Evolutionary conservation across 1,139 yeast genomes (phyloP).

Genomic region (Debaryomyces nepalensis): DNA sequence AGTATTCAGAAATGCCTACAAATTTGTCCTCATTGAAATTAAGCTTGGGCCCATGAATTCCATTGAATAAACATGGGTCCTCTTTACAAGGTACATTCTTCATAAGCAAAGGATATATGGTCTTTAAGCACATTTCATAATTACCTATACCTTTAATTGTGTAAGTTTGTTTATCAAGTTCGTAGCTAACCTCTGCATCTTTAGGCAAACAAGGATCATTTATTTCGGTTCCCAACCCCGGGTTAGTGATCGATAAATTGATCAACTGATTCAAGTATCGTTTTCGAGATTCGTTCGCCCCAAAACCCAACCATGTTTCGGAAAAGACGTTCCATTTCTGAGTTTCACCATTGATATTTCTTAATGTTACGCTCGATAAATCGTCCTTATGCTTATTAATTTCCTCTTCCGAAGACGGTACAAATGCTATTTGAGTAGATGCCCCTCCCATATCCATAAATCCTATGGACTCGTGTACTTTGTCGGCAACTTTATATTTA

Average conservation of each 20-base stretch:
- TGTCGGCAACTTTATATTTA: conserved; percentile 39
- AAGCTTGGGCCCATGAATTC: conserved; percentile 76
- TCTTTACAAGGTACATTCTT: conserved; percentile 76
- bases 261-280: conserved; percentile 62
- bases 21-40: conserved; percentile 73
- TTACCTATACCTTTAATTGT: conserved; percentile 67
- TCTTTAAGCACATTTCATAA: conserved; percentile 66
- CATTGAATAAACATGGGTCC: conserved; percentile 77
- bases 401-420: conserved; percentile 60
- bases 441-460: conserved; percentile 95
- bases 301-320: conserved; percentile 84
- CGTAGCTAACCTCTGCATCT: conserved; percentile 51
- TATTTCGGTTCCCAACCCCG: conserved; percentile 31
- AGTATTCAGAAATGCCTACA: conserved; percentile 80
- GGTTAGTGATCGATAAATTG: conserved; percentile 29
- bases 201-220: conserved; percentile 75
- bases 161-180: conserved; percentile 49
- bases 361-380: conserved; percentile 57
- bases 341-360: conserved; percentile 61
- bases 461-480: conserved; percentile 61
- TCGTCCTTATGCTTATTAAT: conserved; percentile 64
- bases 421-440: conserved; percentile 80
- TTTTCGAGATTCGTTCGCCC: conserved; percentile 77
- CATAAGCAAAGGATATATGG: conserved; percentile 70
- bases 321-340: conserved; percentile 77